phyloP scores from a whole-genome alignment of 257 asterid species.

The Gentiana straminea region DNA sequence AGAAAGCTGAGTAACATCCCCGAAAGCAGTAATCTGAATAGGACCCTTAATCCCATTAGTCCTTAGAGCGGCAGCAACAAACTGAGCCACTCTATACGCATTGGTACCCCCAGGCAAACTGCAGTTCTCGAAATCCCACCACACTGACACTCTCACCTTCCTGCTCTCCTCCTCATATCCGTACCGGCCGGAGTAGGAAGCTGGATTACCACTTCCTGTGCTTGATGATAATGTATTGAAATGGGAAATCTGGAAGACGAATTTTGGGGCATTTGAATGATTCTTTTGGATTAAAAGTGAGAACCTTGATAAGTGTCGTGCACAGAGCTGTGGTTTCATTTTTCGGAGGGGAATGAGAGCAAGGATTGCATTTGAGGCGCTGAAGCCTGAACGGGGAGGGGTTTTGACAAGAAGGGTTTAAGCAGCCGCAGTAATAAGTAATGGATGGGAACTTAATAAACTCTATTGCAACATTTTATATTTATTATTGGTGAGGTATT shows the following conservation, averaged over 20 bases:
- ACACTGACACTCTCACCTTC: constrained; percentile 71
- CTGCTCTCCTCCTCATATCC: constrained; percentile 62
- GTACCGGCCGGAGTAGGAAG: constrained; percentile 30
- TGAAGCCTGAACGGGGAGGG: not conserved
- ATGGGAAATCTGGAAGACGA: constrained; percentile 18
- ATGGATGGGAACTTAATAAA: too few species aligned
- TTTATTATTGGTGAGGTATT: too few species aligned
- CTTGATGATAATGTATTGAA: constrained; percentile 10
- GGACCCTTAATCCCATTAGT: constrained; percentile 86
- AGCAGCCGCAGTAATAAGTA: not conserved
- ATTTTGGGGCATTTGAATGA: constrained; percentile 4
- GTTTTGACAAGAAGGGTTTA: constrained; percentile 8
- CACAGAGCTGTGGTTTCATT: constrained; percentile 27
- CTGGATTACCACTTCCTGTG: constrained; percentile 14
- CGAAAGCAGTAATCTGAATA: constrained; percentile 81
- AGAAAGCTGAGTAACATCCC: constrained; percentile 72
- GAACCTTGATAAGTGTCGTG: constrained; percentile 25
- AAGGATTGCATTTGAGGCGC: constrained; percentile 3
- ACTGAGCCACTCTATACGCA: constrained; percentile 53
- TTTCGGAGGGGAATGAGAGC: not conserved
- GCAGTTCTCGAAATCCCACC: constrained; percentile 99
- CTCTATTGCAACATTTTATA: too few species aligned
- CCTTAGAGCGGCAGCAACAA: constrained; percentile 62
- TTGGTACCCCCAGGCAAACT: constrained; percentile 40
- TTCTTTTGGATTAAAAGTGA: constrained; percentile 14